Evolutionary conservation across 2,329 filamentous ascomycete genomes (phyloP), one percentile per base, ranked within the genome.

Genomic region (Alternaria ethzedia): DNA sequence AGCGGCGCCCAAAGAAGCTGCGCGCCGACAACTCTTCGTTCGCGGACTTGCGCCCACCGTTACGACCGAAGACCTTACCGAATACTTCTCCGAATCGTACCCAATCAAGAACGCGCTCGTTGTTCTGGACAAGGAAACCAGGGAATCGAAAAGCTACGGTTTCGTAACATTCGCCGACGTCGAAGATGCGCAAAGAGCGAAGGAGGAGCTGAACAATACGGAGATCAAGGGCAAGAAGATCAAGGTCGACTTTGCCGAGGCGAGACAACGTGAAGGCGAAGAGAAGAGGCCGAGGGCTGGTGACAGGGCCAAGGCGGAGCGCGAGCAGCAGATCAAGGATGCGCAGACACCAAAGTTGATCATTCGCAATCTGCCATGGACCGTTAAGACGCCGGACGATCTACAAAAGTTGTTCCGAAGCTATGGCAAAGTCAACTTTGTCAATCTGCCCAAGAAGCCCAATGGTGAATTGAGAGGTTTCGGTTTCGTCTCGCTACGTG

Each of bases 141-240:
- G 97, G 76, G 84, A 90, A 71, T 97, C 93, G 13, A 91, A 93
- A 77, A 95, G 96, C 17, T 99, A 94, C 80, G 96, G 96, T 57
- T 99, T 99, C 81, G 95, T 99, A 61, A 98, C 96, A 3, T 96
- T 99, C 75, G 93, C 94, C 72, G 96, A 99, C 77, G 88, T 91
- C 28, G 94, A 97, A 69, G 96, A 99, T 83, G 94, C 95, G 12
- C 84, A 90, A 68, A 87, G 90, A 67, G 96, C 96, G 17, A 87
- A 92, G 76, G 87, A 90, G 61, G 91, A 96, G 78, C 88, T 97
- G 75, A 89, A 97, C 79, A 92, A 92, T 66, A 86, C 91, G 49
- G 83, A 88, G 25, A 88, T 97, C 71, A 88, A 94, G 54, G 95
- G 94, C 20, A 89, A 91, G 72, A 92, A 91, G 68, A 89, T 99